phyloP scores from a whole-genome alignment of 345 rosid genomes.

The Combretum micranthum region DNA sequence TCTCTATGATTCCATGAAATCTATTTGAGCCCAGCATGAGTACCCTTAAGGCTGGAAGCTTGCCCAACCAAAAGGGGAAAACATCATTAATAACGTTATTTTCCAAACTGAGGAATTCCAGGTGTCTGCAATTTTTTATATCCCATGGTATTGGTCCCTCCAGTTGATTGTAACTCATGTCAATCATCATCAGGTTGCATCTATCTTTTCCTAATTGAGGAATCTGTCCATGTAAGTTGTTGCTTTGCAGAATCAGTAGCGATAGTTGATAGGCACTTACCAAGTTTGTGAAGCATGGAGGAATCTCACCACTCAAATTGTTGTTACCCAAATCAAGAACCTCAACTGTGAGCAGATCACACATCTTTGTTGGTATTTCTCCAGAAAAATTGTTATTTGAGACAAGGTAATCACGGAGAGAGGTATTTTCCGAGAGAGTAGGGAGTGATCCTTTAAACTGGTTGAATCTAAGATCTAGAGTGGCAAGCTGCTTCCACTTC shows the following conservation, averaged over 20 bases:
- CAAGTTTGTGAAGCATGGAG: constrained; percentile 20
- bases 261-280: not conserved
- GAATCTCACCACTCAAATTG: constrained; percentile 12
- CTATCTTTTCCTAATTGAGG: constrained; percentile 2
- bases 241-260: constrained; percentile 3
- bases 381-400: constrained; percentile 17
- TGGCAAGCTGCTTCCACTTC: not conserved
- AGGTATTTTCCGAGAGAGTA: constrained; percentile 3
- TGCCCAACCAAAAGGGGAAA: constrained; percentile 8
- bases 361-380: constrained; percentile 4
- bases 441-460: constrained; percentile 16
- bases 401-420: fast-evolving
- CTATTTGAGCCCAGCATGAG: constrained; percentile 8
- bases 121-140: not conserved
- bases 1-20: constrained; percentile 3
- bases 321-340: constrained; percentile 15
- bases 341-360: not conserved
- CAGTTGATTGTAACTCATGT: constrained; percentile 9
- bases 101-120: constrained; percentile 2
- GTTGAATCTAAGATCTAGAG: not conserved
- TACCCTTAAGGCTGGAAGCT: constrained; percentile 5
- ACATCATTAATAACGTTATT: not conserved
- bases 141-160: constrained; percentile 13
- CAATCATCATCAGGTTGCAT: constrained; percentile 5
- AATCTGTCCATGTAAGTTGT: constrained; percentile 15